Conservation (phyloP, 371 early-diverging fungal genomes). For the Apophysomyces elegans region DNA sequence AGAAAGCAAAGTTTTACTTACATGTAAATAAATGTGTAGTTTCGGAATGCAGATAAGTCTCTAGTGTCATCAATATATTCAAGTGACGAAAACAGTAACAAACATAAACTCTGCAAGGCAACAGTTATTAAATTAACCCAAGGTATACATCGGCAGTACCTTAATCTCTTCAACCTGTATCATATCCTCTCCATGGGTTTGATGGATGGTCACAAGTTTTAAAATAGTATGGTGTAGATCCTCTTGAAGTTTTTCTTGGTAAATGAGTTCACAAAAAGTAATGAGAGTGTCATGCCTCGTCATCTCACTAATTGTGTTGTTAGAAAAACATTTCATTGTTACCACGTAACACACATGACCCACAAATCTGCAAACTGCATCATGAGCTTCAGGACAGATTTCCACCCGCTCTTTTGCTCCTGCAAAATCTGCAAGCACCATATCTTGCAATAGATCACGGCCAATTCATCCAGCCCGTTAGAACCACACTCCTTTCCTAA, state of each 20-base stretch:
- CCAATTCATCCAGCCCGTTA: background rate
- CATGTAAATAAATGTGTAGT: constrained; percentile 13
- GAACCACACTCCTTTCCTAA: background rate
- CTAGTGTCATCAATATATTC: background rate
- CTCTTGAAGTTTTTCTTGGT: constrained; percentile 15
- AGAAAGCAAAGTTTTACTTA: background rate
- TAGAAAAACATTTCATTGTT: background rate
- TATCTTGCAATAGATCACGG: constrained; percentile 7
- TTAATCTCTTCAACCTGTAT: background rate
- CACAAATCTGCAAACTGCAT: constrained; percentile 40
- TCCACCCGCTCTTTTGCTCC: constrained; percentile 21
- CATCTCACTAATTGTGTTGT: constrained; percentile 21
- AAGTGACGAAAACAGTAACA: background rate
- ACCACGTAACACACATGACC: constrained; percentile 25
- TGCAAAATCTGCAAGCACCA: constrained; percentile 22
- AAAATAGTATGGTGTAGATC: constrained; percentile 8
- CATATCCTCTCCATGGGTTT: background rate
- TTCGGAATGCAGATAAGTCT: constrained; percentile 2
- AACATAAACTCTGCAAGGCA: background rate
- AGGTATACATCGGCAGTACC: background rate
- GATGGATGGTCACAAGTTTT: background rate
- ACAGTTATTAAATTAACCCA: background rate
- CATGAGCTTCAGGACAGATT: constrained; percentile 30
- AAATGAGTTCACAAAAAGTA: constrained; percentile 20
- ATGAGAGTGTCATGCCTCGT: constrained; percentile 10